A percentile compares a stretch with the other conserved stretches of the same genome.
These are phyloP conservation scores for Fraxinus anomala DNA, from an alignment of 257 asterid genomes.

Conservation along the genomic window DNA sequence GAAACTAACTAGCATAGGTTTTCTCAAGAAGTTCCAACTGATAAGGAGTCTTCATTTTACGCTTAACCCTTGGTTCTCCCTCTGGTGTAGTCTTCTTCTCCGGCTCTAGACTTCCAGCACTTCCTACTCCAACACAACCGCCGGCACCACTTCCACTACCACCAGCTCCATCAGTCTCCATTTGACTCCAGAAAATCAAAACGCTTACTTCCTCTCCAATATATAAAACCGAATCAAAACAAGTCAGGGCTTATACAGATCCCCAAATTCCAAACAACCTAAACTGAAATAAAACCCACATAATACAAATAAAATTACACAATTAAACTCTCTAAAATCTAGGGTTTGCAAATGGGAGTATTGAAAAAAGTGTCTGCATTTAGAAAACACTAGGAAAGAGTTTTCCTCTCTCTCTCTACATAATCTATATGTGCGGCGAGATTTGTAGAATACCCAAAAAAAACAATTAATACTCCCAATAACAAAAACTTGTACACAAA, in stretches of 20 bases:
- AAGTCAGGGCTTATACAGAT: conserved; percentile 31
- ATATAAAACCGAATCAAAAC: conserved; percentile 19
- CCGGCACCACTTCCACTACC: conserved; percentile 38
- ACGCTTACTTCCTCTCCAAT: conserved; percentile 17
- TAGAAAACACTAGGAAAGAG: conserved; percentile 4
- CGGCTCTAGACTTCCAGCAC: conserved; percentile 35
- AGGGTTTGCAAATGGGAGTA: conserved; percentile 33
- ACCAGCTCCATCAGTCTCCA: conserved; percentile 54
- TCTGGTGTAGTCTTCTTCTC: conserved; percentile 50
- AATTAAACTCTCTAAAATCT: conserved; percentile 26
- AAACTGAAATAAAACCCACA: conserved; percentile 25
- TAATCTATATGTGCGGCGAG: conserved; percentile 68
- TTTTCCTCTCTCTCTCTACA: conserved; percentile 38
- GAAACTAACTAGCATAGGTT: conserved; percentile 69
- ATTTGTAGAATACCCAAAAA: conserved; percentile 53
- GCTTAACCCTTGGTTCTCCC: conserved; percentile 66
- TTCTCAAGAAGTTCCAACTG: conserved; percentile 84
- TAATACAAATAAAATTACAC: conserved; percentile 6
- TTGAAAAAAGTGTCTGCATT: conserved; percentile 9
- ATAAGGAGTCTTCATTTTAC: conserved; percentile 87
- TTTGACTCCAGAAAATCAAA: conserved; percentile 35
- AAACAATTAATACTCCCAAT: conserved; percentile 46
- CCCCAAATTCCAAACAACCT: conserved; percentile 29
- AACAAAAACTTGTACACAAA: conserved; percentile 25
- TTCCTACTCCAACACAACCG: conserved; percentile 30